Conservation (phyloP, 371 early-diverging fungal species). For the Choanephora cucurbitarum region DNA sequence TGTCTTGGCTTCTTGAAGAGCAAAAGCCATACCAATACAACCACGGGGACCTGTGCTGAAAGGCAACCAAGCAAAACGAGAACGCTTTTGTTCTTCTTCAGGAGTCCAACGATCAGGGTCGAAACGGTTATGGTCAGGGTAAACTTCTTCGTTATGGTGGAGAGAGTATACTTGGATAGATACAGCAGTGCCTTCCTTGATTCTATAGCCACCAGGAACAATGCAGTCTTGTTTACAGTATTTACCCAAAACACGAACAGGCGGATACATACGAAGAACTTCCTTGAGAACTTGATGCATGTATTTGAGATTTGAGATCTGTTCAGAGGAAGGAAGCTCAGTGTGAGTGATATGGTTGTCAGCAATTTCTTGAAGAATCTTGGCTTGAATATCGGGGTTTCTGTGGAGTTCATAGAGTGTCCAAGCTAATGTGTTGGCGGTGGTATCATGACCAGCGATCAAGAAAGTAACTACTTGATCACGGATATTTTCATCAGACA, state of each 20-base stretch:
- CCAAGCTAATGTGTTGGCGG: conserved; percentile 57
- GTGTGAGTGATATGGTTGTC: conserved; percentile 44
- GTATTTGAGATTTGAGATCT: conserved; percentile 48
- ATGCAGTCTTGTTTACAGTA: conserved; percentile 54
- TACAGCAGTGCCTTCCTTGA: conserved; percentile 24
- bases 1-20: conserved; percentile 61
- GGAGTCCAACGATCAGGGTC: conserved; percentile 61
- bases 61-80: conserved; percentile 58
- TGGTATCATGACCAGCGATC: conserved; percentile 61
- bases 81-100: conserved; percentile 56
- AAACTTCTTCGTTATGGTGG: conserved; percentile 51
- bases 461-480: conserved; percentile 62
- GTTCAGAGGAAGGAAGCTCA: conserved; percentile 42
- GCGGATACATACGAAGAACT: conserved; percentile 54
- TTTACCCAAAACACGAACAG: conserved; percentile 46
- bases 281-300: conserved; percentile 54
- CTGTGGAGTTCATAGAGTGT: conserved; percentile 41
- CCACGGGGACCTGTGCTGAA: conserved; percentile 53
- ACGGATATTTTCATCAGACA: conserved; percentile 55
- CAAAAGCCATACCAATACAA: conserved; percentile 57
- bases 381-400: conserved; percentile 47
- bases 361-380: conserved; percentile 55
- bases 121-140: conserved; percentile 46
- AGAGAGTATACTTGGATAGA: conserved; percentile 36
- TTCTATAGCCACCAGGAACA: conserved; percentile 48